These are phyloP conservation scores for Termitomyces sp. DNA, from an alignment of 768 basidiomycete genomes.

Conservation along the genomic window DNA sequence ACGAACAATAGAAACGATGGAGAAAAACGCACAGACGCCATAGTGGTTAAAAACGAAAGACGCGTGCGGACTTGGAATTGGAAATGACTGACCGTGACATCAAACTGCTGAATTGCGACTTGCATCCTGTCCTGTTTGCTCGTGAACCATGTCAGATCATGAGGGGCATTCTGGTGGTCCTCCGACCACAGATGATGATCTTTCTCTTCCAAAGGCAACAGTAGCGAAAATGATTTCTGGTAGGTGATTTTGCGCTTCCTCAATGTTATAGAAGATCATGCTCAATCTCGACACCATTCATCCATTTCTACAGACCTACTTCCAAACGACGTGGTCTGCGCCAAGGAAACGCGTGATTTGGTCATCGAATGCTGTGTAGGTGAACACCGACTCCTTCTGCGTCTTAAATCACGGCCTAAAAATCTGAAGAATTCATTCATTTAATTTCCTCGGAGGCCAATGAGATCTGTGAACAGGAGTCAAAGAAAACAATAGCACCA, in stretches of 20 bases:
- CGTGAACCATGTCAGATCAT: conserved; percentile 75
- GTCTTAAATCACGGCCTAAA: conserved; percentile 2
- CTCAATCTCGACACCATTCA: conserved; percentile 5
- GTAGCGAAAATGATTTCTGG: conserved; percentile 96
- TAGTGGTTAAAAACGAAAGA: conserved; percentile 40
- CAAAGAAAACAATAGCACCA: conserved; percentile 98
- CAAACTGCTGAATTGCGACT: background rate
- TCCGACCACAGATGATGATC: conserved; percentile 80
- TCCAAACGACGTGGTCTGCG: conserved; percentile 80
- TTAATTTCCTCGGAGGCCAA: conserved; percentile 96
- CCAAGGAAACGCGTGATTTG: conserved; percentile 95
- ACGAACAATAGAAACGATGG: background rate
- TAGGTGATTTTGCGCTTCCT: conserved; percentile 24
- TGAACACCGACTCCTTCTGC: conserved; percentile 43
- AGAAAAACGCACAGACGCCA: conserved; percentile 53
- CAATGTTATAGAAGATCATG: background rate
- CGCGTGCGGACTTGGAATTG: conserved; percentile 33
- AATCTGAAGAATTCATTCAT: conserved; percentile 87
- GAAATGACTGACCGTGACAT: background rate
- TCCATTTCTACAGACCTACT: conserved; percentile 65
- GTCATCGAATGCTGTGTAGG: conserved; percentile 99
- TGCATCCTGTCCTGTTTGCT: conserved; percentile 3
- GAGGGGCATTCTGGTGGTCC: conserved; percentile 66
- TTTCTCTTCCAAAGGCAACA: conserved; percentile 94
- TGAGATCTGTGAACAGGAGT: conserved; percentile 95